Evolutionary conservation across 2,329 filamentous ascomycete species (phyloP).

Genomic region (Diaporthe citri): DNA sequence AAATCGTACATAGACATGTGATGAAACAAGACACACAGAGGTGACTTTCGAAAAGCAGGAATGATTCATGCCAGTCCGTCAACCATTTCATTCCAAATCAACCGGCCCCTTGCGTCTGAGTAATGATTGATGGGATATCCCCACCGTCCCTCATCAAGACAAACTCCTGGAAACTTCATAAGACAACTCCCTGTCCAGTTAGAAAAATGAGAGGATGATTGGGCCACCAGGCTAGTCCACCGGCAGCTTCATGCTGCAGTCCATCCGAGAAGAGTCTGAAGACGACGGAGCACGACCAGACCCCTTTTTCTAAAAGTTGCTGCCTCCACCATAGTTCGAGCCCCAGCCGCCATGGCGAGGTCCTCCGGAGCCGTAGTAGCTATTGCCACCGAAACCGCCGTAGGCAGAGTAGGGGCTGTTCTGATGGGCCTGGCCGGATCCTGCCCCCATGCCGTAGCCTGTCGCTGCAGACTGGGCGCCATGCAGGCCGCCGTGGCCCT

Average conservation of each 20-base stretch:
- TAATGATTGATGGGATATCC: conserved; percentile 25
- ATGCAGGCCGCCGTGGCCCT: conserved; percentile 63
- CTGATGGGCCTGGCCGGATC: conserved; percentile 64
- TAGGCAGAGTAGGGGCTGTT: conserved; percentile 68
- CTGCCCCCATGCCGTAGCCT: conserved; percentile 67
- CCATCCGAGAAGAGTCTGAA: conserved; percentile 21
- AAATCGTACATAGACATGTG: conserved; percentile 36
- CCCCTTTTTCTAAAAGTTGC: conserved; percentile 33
- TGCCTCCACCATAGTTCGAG: conserved; percentile 62
- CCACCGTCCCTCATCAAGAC: conserved; percentile 28
- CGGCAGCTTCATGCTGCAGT: conserved; percentile 10
- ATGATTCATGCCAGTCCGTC: conserved; percentile 26
- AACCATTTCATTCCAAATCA: conserved; percentile 22
- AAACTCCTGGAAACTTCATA: conserved; percentile 26
- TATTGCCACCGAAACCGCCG: conserved; percentile 61
- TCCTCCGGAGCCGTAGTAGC: conserved; percentile 60
- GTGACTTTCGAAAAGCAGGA: conserved; percentile 32
- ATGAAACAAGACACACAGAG: conserved; percentile 34
- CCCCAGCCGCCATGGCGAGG: conserved; percentile 67
- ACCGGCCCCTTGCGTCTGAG: not conserved
- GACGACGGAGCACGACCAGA: conserved; percentile 33
- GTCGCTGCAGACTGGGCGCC: conserved; percentile 58
- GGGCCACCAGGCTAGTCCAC: conserved; percentile 29
- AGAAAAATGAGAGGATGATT: conserved; percentile 5
- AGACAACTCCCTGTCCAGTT: conserved; percentile 17